phyloP scores from a whole-genome alignment of 345 rosid species.

The Sonneratia alba region DNA sequence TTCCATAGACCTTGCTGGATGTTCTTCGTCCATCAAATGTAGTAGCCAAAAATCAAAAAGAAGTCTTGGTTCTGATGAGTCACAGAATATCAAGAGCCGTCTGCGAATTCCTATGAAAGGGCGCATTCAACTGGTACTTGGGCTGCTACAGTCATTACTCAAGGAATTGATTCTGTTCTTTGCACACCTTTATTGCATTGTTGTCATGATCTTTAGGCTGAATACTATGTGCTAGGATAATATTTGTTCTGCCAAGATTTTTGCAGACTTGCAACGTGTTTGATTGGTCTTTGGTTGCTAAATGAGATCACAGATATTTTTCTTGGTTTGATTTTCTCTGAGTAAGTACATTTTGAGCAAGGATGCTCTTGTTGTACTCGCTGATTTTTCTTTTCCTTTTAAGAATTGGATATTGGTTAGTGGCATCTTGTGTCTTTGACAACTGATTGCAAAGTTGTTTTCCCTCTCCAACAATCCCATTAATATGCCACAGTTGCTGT shows the following conservation, averaged over 20 bases:
- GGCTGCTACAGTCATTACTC: slow-evolving; percentile 2
- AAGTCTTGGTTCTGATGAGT: slow-evolving; percentile 42
- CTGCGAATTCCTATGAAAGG: slow-evolving; percentile 86
- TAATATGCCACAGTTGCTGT: neutral
- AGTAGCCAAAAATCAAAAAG: slow-evolving; percentile 45
- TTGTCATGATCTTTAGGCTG: neutral
- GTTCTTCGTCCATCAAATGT: slow-evolving; percentile 41
- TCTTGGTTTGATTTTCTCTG: too few species aligned
- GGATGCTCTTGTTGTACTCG: neutral
- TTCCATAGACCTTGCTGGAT: slow-evolving; percentile 68
- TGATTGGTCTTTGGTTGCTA: too few species aligned
- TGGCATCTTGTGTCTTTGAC: neutral
- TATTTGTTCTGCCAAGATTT: neutral
- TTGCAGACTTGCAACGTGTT: too few species aligned
- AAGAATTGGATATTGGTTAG: neutral
- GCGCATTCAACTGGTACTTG: slow-evolving; percentile 73
- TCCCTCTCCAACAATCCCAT: neutral
- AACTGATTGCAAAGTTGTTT: neutral
- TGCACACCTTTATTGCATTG: neutral
- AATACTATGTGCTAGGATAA: neutral
- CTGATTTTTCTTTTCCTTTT: neutral
- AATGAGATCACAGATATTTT: too few species aligned
- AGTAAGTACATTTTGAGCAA: neutral
- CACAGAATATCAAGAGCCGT: slow-evolving; percentile 55
- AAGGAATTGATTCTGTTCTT: neutral